Evolutionary conservation across 345 rosid genomes (phyloP).

Genomic region (Hirschfeldia incana): DNA sequence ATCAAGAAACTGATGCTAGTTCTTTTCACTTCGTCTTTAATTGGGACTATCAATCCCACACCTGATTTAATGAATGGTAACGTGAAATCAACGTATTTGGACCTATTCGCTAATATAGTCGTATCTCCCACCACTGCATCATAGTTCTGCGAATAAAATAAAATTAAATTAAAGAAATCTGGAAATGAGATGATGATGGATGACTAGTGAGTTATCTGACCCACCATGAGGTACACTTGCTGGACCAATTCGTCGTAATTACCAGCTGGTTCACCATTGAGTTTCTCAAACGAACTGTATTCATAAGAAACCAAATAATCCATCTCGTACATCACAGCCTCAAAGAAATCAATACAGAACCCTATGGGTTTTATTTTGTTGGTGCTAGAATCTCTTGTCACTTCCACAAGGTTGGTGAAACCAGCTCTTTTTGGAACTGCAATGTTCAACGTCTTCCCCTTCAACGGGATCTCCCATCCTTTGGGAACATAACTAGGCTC

Average conservation of each 20-base stretch:
- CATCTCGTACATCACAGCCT: slow-evolving; percentile 43
- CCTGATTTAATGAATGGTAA: too few relatives aligned
- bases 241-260: slow-evolving; percentile 44
- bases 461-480: slow-evolving; percentile 58
- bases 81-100: too few relatives aligned
- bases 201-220: not conserved
- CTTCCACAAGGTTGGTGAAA: slow-evolving; percentile 43
- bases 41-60: too few relatives aligned
- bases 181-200: not conserved
- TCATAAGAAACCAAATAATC: slow-evolving; percentile 49
- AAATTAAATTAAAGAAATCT: too few relatives aligned
- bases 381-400: slow-evolving; percentile 32
- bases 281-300: slow-evolving; percentile 35
- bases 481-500: slow-evolving; percentile 34
- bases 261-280: slow-evolving; percentile 31
- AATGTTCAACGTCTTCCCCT: slow-evolving; percentile 43
- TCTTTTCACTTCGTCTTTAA: too few relatives aligned
- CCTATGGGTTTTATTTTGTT: slow-evolving; percentile 23
- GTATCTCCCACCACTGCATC: too few relatives aligned
- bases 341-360: slow-evolving; percentile 48
- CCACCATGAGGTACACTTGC: slow-evolving; percentile 52
- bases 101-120: too few relatives aligned
- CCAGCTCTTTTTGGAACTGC: slow-evolving; percentile 49
- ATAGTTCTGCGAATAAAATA: too few relatives aligned
- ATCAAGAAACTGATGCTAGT: too few relatives aligned